A percentile compares a stretch with the other conserved stretches of the same genome.
These are phyloP conservation scores for carrot (Daucus carota) DNA, from an alignment of 129 eudicot species.

Conservation along the genomic window DNA sequence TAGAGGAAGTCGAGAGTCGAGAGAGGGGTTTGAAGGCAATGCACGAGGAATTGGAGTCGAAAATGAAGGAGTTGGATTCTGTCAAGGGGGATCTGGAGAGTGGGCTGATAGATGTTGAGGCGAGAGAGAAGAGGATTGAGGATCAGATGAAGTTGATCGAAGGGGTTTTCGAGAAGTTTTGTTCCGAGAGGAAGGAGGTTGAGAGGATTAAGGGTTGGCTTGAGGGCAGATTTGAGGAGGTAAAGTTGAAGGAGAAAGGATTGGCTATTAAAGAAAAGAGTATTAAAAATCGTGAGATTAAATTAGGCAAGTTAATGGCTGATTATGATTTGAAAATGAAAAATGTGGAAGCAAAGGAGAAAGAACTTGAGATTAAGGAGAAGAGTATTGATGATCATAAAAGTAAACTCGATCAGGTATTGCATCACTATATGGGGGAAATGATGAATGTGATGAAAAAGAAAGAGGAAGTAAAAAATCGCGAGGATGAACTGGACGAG, in stretches of 20 bases:
- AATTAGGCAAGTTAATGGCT: background rate
- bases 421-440: no score
- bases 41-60: background rate
- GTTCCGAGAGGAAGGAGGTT: background rate
- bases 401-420: background rate
- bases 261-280: no score
- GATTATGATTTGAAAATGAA: background rate
- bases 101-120: background rate
- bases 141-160: background rate
- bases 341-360: background rate
- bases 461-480: no score
- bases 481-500: no score
- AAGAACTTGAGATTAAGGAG: background rate
- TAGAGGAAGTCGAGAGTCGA: background rate
- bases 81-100: background rate
- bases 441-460: no score
- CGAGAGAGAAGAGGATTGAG: background rate
- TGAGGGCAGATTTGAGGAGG: conserved; percentile 3
- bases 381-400: background rate
- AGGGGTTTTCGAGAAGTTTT: background rate
- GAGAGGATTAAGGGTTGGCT: background rate
- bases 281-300: background rate
- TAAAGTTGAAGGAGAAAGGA: background rate
- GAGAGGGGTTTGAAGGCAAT: background rate
- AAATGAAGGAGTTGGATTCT: background rate